Conservation (phyloP, 1,139 yeast genomes). For the Barnettozyma hawaiiensis region DNA sequence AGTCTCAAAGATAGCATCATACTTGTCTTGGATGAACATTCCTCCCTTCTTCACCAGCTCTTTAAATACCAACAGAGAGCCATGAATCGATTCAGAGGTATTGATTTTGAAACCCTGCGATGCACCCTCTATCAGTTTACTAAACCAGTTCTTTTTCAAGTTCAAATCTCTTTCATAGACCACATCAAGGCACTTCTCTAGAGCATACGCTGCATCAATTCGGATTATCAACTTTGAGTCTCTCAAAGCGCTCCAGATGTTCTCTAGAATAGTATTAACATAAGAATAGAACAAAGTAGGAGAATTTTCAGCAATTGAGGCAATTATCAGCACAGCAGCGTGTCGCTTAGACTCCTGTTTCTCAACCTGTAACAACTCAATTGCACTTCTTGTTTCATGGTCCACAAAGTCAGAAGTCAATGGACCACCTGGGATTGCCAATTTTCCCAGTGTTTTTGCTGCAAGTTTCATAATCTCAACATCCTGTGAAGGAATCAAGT, state of each 20-base stretch:
- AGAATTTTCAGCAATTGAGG: slow-evolving; percentile 80
- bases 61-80: slow-evolving; percentile 74
- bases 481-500: slow-evolving; percentile 77
- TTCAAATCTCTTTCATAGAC: slow-evolving; percentile 75
- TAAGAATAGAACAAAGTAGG: slow-evolving; percentile 80
- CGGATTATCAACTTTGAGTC: slow-evolving; percentile 74
- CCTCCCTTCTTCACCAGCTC: slow-evolving; percentile 69
- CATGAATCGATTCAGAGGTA: slow-evolving; percentile 73
- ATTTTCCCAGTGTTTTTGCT: slow-evolving; percentile 76
- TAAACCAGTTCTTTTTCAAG: slow-evolving; percentile 69
- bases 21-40: slow-evolving; percentile 62
- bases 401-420: slow-evolving; percentile 90
- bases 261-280: slow-evolving; percentile 71
- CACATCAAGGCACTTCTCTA: slow-evolving; percentile 72
- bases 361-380: slow-evolving; percentile 85
- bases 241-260: slow-evolving; percentile 81
- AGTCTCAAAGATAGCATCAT: slow-evolving; percentile 73
- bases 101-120: slow-evolving; percentile 42
- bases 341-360: slow-evolving; percentile 82
- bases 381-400: slow-evolving; percentile 80
- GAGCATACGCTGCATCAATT: slow-evolving; percentile 76
- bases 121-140: slow-evolving; percentile 60
- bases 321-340: slow-evolving; percentile 81
- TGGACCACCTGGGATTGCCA: slow-evolving; percentile 87
- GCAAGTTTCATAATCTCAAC: slow-evolving; percentile 82